Percentiles rank a stretch among this genome's conserved stretches.
Conservation (phyloP, 2,329 filamentous ascomycete species). For the Paraconiothyrium sp. region DNA sequence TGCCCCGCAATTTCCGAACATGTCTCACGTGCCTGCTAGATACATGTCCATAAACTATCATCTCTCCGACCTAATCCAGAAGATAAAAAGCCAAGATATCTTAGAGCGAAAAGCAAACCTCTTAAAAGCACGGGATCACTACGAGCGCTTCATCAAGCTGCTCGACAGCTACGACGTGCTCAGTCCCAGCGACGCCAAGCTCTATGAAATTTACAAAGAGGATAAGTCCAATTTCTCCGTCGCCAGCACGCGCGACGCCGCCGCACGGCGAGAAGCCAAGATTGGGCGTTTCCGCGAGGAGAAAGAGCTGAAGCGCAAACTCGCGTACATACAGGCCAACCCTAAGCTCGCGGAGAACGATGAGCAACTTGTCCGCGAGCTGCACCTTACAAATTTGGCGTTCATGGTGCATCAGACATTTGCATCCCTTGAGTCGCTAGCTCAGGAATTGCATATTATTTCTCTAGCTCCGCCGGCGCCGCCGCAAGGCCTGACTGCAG, state of each 20-base stretch:
- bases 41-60: slow-evolving; percentile 81
- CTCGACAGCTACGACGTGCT: slow-evolving; percentile 84
- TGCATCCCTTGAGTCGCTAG: slow-evolving; percentile 85
- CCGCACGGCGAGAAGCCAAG: slow-evolving; percentile 80
- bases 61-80: slow-evolving; percentile 81
- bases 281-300: slow-evolving; percentile 86
- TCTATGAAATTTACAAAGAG: slow-evolving; percentile 78
- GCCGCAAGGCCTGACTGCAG: slow-evolving; percentile 49
- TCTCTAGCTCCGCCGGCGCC: slow-evolving; percentile 71
- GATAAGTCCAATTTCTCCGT: slow-evolving; percentile 77
- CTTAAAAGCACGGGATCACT: slow-evolving; percentile 70
- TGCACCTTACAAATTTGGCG: slow-evolving; percentile 79
- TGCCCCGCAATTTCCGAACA: slow-evolving; percentile 19
- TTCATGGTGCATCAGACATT: slow-evolving; percentile 83
- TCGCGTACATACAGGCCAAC: slow-evolving; percentile 74
- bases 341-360: slow-evolving; percentile 73
- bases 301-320: slow-evolving; percentile 81
- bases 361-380: slow-evolving; percentile 81
- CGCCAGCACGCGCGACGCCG: slow-evolving; percentile 71
- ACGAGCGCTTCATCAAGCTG: slow-evolving; percentile 80
- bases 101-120: slow-evolving; percentile 67
- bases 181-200: slow-evolving; percentile 68
- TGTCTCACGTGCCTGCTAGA: slow-evolving; percentile 49
- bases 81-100: slow-evolving; percentile 66
- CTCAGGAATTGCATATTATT: slow-evolving; percentile 84